Evolutionary conservation across 2,329 filamentous ascomycete species (phyloP), one percentile per base, ranked within the genome.

Genomic region (Hypoxylon sp.): DNA sequence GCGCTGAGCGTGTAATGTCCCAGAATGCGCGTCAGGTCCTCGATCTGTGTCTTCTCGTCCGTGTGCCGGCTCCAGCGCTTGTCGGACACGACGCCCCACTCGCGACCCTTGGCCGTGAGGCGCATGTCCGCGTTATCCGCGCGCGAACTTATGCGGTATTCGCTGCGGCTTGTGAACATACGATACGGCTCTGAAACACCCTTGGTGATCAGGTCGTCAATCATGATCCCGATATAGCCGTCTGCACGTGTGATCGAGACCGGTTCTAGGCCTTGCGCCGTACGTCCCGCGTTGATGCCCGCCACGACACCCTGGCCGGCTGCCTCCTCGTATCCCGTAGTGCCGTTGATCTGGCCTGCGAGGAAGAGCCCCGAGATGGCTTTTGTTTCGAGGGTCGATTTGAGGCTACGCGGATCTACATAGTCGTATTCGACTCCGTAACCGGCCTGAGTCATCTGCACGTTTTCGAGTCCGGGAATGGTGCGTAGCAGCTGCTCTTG

Each of bases 371-470:
- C 96, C 6, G 83, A 83, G 67, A 99, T 97, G 20, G 91, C 85
- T 79, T 98, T 99, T 1, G 96, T 98, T 78, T 99, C 96, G 6
- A 99, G 86, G 0, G 94, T 96, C n/a, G 91, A 88, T 69, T 90
- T 91, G 2, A 99, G 84, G 71, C 91, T 91, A 54, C 96, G 90
- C 16, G 96, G 96, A 75, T 99, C 96, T 16, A 99, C 93, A 77
- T 99, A 99, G 80, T 98, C 96, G 78, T 99, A 99, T 77, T 99
- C 96, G 1, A 99, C 96, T 6, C 96, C 96, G 74, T 99, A 99
- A 7, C 95, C 96, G 1, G 95, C 91, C 74, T 98, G 95, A 5
- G 97, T 86, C 94, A 99, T 97, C 24, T 84, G 89, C 3, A 93
- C 93, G 63, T 94, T 88, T 75, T 98, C 95, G 1, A 99, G 84